These are phyloP conservation scores for Pythium guiyangense DNA, from an alignment of 352 stramenopile species.

Conservation along the genomic window DNA sequence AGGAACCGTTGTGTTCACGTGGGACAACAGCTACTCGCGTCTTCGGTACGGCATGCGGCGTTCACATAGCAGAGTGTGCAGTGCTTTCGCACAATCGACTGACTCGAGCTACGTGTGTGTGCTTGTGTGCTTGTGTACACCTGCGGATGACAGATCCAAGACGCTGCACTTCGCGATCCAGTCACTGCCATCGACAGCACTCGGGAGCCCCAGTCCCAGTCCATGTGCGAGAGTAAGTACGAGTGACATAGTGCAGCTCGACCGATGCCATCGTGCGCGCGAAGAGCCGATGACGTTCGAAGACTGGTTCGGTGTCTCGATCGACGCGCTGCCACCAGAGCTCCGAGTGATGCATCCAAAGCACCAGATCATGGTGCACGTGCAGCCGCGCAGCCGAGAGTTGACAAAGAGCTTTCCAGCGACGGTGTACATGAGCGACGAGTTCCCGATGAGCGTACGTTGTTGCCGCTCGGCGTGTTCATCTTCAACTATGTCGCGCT, in stretches of 20 bases:
- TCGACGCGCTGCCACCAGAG: constrained; percentile 28
- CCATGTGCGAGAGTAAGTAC: neutral
- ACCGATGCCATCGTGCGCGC: constrained; percentile 28
- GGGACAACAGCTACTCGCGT: constrained; percentile 59
- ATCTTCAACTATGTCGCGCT: no score
- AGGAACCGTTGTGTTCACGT: constrained; percentile 50
- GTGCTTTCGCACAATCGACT: neutral
- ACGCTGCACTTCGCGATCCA: constrained; percentile 32
- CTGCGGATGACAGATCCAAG: constrained; percentile 25
- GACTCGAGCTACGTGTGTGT: neutral
- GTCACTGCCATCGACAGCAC: constrained; percentile 20
- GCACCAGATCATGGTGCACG: constrained; percentile 46
- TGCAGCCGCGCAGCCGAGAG: constrained; percentile 36
- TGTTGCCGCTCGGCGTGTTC: neutral
- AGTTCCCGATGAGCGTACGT: constrained; percentile 54
- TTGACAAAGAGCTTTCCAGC: constrained; percentile 52
- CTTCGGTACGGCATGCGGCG: constrained; percentile 27
- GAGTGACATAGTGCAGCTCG: constrained; percentile 23
- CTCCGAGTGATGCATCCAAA: constrained; percentile 32
- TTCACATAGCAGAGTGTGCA: constrained; percentile 3
- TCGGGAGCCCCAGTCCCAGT: constrained; percentile 25
- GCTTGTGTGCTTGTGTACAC: constrained; percentile 12
- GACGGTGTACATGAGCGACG: constrained; percentile 51
- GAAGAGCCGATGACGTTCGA: constrained; percentile 51
- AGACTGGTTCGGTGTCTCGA: constrained; percentile 52